Percentiles rank a stretch among this genome's conserved stretches.
Conservation (phyloP, 441 rosid genomes). For the Flueggea neowawraea region DNA sequence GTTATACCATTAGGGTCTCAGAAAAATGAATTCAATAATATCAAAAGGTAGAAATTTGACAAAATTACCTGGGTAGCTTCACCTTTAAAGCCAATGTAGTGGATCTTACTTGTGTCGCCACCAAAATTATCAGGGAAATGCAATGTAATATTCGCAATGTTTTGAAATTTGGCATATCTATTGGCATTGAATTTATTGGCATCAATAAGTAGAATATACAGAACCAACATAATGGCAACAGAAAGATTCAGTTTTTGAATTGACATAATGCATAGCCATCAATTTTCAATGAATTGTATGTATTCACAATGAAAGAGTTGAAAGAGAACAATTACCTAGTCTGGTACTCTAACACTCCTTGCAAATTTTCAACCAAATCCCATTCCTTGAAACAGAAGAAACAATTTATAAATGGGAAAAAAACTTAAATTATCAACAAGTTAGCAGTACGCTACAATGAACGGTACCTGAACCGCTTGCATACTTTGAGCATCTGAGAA, state of each 20-base stretch:
- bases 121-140: constrained; percentile 89
- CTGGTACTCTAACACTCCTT: constrained; percentile 84
- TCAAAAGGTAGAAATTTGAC: constrained; percentile 10
- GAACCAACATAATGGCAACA: constrained; percentile 2
- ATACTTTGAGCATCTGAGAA: constrained; percentile 92
- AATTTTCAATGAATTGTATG: background rate
- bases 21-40: background rate
- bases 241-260: constrained; percentile 8
- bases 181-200: constrained; percentile 2
- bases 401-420: constrained; percentile 4
- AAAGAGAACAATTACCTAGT: constrained; percentile 54
- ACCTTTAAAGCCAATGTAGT: constrained; percentile 88
- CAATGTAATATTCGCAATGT: constrained; percentile 78
- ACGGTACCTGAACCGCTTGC: constrained; percentile 88
- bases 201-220: constrained; percentile 12
- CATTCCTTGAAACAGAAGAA: constrained; percentile 54
- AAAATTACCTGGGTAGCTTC: constrained; percentile 86
- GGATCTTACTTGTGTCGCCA: constrained; percentile 71
- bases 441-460: constrained; percentile 2
- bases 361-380: constrained; percentile 86
- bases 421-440: background rate
- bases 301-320: background rate
- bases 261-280: background rate
- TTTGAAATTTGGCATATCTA: constrained; percentile 88
- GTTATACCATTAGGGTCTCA: constrained; percentile 4